Conservation (phyloP, 805 yeast species). For the Nakazawaea sp. region DNA sequence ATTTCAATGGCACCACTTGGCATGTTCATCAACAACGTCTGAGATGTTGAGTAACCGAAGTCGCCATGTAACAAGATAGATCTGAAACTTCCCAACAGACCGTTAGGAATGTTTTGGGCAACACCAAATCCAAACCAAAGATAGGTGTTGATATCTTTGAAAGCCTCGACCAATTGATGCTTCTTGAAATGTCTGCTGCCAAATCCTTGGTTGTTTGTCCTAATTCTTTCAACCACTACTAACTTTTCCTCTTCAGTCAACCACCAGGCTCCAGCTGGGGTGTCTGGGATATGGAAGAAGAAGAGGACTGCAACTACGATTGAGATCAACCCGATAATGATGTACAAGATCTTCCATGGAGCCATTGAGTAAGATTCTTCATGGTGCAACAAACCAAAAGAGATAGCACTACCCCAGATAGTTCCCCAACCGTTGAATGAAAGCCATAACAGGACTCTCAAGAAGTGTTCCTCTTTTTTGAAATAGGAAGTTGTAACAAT, state of each 20-base stretch:
- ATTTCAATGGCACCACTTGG: slow-evolving; percentile 31
- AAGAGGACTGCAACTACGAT: slow-evolving; percentile 41
- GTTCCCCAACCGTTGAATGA: slow-evolving; percentile 34
- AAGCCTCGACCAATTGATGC: slow-evolving; percentile 46
- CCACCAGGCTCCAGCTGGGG: slow-evolving; percentile 29
- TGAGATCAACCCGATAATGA: slow-evolving; percentile 56
- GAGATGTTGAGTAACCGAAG: slow-evolving; percentile 17
- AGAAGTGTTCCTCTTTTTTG: slow-evolving; percentile 35
- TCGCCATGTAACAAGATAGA: slow-evolving; percentile 31
- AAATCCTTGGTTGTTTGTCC: slow-evolving; percentile 49
- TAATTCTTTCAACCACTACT: slow-evolving; percentile 44
- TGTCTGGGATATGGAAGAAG: slow-evolving; percentile 35
- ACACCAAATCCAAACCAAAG: slow-evolving; percentile 35
- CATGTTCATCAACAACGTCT: slow-evolving; percentile 27
- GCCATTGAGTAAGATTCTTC: slow-evolving; percentile 28
- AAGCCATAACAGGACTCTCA: slow-evolving; percentile 32
- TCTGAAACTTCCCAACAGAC: slow-evolving; percentile 44
- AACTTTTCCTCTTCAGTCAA: slow-evolving; percentile 33
- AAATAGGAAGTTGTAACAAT: slow-evolving; percentile 50
- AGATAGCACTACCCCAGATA: slow-evolving; percentile 39
- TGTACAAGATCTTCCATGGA: slow-evolving; percentile 56
- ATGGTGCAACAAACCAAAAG: slow-evolving; percentile 41
- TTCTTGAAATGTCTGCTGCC: slow-evolving; percentile 48
- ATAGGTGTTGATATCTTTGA: slow-evolving; percentile 44
- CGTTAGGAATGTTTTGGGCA: slow-evolving; percentile 45